Evolutionary conservation across 257 asterid genomes (phyloP), one percentile per base, ranked within the genome.

Genomic region (Solanum medicagineum): DNA sequence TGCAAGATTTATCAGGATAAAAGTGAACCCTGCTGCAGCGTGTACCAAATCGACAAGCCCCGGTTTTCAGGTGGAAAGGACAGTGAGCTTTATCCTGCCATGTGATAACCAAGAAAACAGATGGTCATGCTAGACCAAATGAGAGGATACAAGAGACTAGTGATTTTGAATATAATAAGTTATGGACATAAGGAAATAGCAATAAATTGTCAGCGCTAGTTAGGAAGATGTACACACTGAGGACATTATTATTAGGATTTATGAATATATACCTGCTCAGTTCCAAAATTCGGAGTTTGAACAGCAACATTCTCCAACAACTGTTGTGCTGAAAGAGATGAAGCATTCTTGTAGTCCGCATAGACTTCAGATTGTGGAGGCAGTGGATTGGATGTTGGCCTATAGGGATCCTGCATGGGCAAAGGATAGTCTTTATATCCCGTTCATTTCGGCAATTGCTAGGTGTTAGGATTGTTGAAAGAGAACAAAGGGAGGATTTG

Each of bases 71-170:
- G 90, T 96, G 98, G 89, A 96, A 96, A 73, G 99, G 99, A 71
- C 99, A 96, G 85, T 96, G 98, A 86, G 98, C 97, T 92, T 96
- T 96, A 87, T 96, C 99, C 99, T 96, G 97, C 85, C 91, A 90
- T 56, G 73, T 24, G 87, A 66, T 87, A 81, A 87, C 66, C 89
- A 92, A 85, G 83, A 74, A 60, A 87, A 87, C 60, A 92, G 86
- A 85, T 85, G 81, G 85, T 47, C 77, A 81, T 83, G 71, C 17
- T 51, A 32, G 47, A 68, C 85, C 71, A 26, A 26, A 53, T 77
- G 24, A 71, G 77, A 80, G 75, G n/a, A 44, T 49, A 65, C 53
- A 10, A 63, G 80, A 85, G 53, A 66, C 44, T 53, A 57, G 11
- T 51, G 56, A 66, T 81, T 32, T 75, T 60, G 55, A 75, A 73